Conservation (phyloP, 2,329 filamentous ascomycete genomes). For the Thelonectria olida region DNA sequence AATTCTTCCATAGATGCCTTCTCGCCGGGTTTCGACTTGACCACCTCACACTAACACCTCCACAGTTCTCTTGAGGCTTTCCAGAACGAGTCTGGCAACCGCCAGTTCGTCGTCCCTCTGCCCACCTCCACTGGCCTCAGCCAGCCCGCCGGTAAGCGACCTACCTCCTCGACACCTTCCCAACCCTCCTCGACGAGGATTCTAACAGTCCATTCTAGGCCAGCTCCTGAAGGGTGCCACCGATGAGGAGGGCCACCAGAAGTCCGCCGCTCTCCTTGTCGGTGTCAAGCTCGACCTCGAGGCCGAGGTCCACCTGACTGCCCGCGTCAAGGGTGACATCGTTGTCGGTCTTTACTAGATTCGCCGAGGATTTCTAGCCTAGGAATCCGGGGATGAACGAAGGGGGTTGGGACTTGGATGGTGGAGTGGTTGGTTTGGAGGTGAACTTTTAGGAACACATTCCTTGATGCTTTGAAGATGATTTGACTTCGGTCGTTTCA, state of each 20-base stretch:
- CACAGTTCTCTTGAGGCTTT: slow-evolving; percentile 33
- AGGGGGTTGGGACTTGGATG: background rate
- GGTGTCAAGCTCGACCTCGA: slow-evolving; percentile 72
- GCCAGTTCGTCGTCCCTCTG: slow-evolving; percentile 40
- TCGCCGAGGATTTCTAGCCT: background rate
- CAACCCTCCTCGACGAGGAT: background rate
- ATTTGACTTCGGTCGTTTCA: background rate
- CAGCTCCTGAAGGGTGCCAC: slow-evolving; percentile 65
- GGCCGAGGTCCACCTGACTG: slow-evolving; percentile 69
- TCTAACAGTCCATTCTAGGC: slow-evolving; percentile 45
- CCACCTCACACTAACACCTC: slow-evolving; percentile 16
- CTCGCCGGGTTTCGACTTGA: background rate
- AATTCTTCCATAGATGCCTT: background rate
- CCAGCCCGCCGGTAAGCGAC: slow-evolving; percentile 41
- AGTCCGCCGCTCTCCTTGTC: slow-evolving; percentile 65
- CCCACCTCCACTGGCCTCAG: slow-evolving; percentile 48
- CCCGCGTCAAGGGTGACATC: slow-evolving; percentile 68
- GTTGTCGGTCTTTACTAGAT: slow-evolving; percentile 53
- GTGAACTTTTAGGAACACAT: background rate
- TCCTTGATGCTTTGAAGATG: background rate
- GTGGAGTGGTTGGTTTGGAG: background rate
- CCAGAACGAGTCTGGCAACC: slow-evolving; percentile 19
- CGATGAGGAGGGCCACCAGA: slow-evolving; percentile 66
- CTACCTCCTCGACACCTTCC: slow-evolving; percentile 27
- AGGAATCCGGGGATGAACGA: background rate